A percentile compares a stretch with the other conserved stretches of the same genome.
phyloP scores from a whole-genome alignment of 441 rosid species.

The Hura crepitans region DNA sequence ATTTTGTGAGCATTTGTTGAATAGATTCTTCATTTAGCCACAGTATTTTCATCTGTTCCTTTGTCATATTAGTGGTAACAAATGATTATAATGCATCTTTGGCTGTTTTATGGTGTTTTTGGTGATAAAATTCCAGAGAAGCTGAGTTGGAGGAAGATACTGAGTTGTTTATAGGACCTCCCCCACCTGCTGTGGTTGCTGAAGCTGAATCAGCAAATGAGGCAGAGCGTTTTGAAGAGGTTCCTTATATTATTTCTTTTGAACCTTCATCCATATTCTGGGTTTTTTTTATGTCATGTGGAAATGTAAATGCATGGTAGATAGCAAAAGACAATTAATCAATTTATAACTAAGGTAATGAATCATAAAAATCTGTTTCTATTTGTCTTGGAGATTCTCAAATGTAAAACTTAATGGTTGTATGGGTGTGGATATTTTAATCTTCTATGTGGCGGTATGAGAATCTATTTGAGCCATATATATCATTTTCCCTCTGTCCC shows the following conservation, averaged over 20 bases:
- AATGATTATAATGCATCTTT: constrained; percentile 2
- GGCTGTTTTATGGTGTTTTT: constrained; percentile 15
- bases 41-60: not conserved
- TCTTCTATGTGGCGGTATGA: not conserved
- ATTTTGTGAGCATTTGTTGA: not conserved
- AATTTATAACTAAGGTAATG: not conserved
- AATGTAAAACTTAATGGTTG: not conserved
- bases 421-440: not conserved
- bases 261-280: constrained; percentile 21
- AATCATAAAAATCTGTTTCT: not conserved
- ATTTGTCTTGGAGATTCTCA: not conserved
- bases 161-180: constrained; percentile 78
- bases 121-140: constrained; percentile 45
- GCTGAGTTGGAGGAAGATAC: constrained; percentile 81
- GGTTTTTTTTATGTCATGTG: constrained; percentile 4
- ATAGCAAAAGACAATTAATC: not conserved
- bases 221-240: constrained; percentile 98
- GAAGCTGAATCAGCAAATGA: constrained; percentile 88
- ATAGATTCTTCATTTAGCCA: constrained; percentile 1
- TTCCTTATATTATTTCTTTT: constrained; percentile 27
- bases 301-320: not conserved
- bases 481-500: not conserved
- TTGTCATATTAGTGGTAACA: constrained; percentile 3
- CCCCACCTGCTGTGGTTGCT: constrained; percentile 86
- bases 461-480: not conserved